Conservation (phyloP, 2,329 filamentous ascomycete genomes). For the Fusarium sororula region DNA sequence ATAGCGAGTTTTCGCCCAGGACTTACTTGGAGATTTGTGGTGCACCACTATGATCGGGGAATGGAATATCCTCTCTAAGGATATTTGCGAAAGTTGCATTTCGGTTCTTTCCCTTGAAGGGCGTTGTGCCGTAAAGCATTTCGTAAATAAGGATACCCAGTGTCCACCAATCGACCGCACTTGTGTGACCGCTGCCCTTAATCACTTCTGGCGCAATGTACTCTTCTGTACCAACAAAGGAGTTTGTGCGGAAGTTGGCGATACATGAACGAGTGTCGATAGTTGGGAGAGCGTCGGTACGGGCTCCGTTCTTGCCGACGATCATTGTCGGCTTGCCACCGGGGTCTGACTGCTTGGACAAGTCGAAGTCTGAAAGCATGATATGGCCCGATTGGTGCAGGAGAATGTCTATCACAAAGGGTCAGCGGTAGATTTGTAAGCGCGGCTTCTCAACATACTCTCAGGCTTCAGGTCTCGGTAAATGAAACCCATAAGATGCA, state of each 20-base stretch:
- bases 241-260: conserved; percentile 97
- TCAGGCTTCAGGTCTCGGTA: conserved; percentile 98
- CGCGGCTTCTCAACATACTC: conserved; percentile 63
- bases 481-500: conserved; percentile 99
- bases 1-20: too few species aligned
- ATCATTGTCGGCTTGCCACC: conserved; percentile 99
- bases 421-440: conserved; percentile 22
- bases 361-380: conserved; percentile 98
- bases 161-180: conserved; percentile 99
- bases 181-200: conserved; percentile 97
- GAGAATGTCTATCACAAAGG: conserved; percentile 76
- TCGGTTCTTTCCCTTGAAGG: conserved; percentile 99
- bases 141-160: conserved; percentile 97
- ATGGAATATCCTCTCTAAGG: conserved; percentile 91
- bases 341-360: conserved; percentile 96
- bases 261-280: conserved; percentile 99
- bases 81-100: conserved; percentile 99
- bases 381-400: conserved; percentile 99
- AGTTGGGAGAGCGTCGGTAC: conserved; percentile 87
- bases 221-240: conserved; percentile 97
- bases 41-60: conserved; percentile 85
- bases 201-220: conserved; percentile 99
- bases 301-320: conserved; percentile 86
- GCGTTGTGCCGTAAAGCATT: conserved; percentile 98
- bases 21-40: conserved; percentile 92